Conservation (phyloP, 2,329 filamentous ascomycete genomes). For the Colletotrichum incanum region DNA sequence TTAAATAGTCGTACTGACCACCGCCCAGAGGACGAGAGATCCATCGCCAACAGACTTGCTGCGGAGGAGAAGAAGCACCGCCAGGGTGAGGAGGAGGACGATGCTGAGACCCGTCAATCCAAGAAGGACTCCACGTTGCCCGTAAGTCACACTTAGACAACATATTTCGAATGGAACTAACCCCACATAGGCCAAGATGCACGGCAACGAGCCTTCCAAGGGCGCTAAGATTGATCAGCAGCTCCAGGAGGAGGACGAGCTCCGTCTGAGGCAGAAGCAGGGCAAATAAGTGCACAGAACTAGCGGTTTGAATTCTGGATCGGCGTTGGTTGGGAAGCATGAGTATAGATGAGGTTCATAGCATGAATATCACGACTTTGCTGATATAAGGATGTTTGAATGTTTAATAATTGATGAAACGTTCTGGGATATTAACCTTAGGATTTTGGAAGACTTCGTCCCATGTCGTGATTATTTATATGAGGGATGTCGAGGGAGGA, state of each 20-base stretch:
- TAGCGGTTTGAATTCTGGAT: neutral
- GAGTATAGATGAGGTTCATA: neutral
- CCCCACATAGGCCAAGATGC: slow-evolving; percentile 67
- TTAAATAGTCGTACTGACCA: slow-evolving; percentile 41
- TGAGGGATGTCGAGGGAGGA: no score
- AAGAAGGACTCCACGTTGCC: slow-evolving; percentile 76
- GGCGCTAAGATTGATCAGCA: slow-evolving; percentile 82
- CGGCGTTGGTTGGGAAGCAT: slow-evolving; percentile 23
- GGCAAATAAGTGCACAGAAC: slow-evolving; percentile 50
- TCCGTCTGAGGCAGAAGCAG: slow-evolving; percentile 74
- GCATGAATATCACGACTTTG: slow-evolving; percentile 8
- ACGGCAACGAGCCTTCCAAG: slow-evolving; percentile 81
- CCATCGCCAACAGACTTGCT: slow-evolving; percentile 80
- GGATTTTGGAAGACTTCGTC: no score
- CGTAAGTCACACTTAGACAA: slow-evolving; percentile 55
- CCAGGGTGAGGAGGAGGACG: slow-evolving; percentile 50
- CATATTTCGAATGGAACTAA: slow-evolving; percentile 48
- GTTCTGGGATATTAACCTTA: no score
- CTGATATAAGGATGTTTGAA: no score
- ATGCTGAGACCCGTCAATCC: slow-evolving; percentile 56
- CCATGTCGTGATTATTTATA: no score
- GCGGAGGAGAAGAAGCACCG: slow-evolving; percentile 63
- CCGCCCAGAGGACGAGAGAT: slow-evolving; percentile 75
- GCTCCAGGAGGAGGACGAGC: slow-evolving; percentile 78
- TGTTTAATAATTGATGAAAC: no score